Conservation (phyloP, 345 rosid species). For the Aegle marmelos region DNA sequence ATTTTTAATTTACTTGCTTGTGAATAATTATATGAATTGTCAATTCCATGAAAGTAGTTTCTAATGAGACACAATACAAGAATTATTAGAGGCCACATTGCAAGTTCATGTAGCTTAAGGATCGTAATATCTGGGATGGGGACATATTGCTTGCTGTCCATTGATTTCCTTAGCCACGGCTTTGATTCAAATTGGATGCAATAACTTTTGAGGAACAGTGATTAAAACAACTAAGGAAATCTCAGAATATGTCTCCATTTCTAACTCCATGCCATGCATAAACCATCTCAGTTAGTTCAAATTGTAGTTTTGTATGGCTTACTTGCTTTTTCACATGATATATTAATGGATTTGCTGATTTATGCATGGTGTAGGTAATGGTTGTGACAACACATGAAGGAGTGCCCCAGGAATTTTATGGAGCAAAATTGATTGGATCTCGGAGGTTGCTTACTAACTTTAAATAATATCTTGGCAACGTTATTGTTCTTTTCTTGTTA, state of each 20-base stretch:
- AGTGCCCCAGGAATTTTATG: conserved; percentile 90
- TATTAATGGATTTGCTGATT: conserved; percentile 10
- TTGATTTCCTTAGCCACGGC: not conserved
- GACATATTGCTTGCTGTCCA: not conserved
- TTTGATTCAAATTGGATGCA: not conserved
- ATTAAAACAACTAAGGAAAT: not conserved
- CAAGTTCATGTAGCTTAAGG: not conserved
- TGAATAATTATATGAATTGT: conserved; percentile 1
- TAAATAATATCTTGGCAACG: not conserved
- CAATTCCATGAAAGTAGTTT: not conserved
- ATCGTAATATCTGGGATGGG: not conserved
- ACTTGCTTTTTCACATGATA: not conserved
- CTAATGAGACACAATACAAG: not conserved
- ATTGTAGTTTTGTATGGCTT: not conserved
- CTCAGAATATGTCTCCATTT: not conserved
- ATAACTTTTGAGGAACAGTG: not conserved
- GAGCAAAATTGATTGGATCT: conserved; percentile 94
- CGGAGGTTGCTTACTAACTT: conserved; percentile 50
- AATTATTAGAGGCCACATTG: not conserved
- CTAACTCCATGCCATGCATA: not conserved
- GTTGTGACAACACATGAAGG: conserved; percentile 99
- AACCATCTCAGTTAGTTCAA: not conserved
- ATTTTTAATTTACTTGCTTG: not conserved
- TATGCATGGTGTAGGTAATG: conserved; percentile 55
- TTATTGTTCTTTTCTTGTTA: not conserved